Evolutionary conservation across 2,329 filamentous ascomycete genomes (phyloP).

Genomic region (Aspergillus niger): DNA sequence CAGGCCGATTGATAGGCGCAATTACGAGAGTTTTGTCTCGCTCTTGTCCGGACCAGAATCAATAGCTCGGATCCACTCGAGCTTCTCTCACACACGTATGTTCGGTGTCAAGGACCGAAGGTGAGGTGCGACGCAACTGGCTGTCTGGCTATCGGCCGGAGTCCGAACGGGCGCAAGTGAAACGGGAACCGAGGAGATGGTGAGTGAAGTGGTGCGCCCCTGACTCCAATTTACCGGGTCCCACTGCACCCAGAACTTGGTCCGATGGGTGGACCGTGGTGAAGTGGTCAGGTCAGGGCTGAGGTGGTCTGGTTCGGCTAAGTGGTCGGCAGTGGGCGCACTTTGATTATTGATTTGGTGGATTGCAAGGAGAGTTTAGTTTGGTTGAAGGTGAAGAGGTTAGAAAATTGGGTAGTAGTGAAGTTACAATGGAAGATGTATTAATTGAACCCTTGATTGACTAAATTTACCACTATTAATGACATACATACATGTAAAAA

Average conservation of each 20-base stretch:
- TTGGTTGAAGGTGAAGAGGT: not conserved
- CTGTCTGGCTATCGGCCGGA: not conserved
- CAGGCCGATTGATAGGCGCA: not conserved
- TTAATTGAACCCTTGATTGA: constrained; percentile 35
- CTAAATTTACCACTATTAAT: constrained; percentile 45
- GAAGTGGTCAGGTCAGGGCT: not conserved
- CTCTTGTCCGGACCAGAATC: not conserved
- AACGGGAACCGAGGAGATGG: not conserved
- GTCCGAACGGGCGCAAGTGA: not conserved
- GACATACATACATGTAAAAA: constrained; percentile 46
- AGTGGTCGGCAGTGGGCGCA: not conserved
- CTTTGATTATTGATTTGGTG: no score
- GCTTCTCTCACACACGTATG: not conserved
- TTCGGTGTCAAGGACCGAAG: not conserved
- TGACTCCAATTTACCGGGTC: constrained; percentile 1
- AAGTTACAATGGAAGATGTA: not conserved
- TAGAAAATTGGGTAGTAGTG: not conserved
- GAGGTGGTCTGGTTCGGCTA: not conserved
- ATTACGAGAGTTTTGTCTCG: not conserved
- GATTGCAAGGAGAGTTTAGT: no score
- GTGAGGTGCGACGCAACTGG: not conserved
- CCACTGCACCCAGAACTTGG: not conserved
- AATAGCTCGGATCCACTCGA: not conserved
- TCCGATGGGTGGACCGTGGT: not conserved
- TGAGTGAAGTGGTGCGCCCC: not conserved